These are phyloP conservation scores for Epichloe typhina DNA, from an alignment of 2,329 filamentous ascomycete species.

Conservation along the genomic window DNA sequence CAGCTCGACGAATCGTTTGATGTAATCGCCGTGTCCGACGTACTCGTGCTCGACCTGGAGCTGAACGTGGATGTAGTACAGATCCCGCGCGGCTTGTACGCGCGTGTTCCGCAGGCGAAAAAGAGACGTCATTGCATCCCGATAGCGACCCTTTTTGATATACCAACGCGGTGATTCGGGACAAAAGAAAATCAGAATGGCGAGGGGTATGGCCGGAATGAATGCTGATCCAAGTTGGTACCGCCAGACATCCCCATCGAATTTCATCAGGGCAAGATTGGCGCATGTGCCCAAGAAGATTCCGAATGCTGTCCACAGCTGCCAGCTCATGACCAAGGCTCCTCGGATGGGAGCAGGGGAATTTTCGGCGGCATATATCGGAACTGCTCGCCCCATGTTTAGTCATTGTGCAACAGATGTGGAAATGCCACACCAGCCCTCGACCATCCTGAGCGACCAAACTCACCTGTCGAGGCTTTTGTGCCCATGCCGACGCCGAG, in stretches of 20 bases:
- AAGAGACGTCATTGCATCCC: conserved; percentile 45
- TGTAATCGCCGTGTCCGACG: conserved; percentile 38
- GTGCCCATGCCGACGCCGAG: conserved; percentile 68
- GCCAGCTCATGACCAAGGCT: conserved; percentile 71
- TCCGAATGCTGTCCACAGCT: conserved; percentile 53
- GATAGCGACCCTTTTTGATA: conserved; percentile 52
- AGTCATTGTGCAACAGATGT: neutral
- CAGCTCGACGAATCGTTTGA: conserved; percentile 48
- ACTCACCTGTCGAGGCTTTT: conserved; percentile 47
- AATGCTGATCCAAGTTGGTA: conserved; percentile 53
- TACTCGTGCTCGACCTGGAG: conserved; percentile 45
- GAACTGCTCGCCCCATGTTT: conserved; percentile 29
- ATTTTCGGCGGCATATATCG: conserved; percentile 65
- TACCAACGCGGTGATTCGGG: conserved; percentile 54
- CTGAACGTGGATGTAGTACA: conserved; percentile 53
- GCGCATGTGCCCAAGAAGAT: conserved; percentile 48
- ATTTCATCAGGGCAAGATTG: conserved; percentile 35
- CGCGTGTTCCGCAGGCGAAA: conserved; percentile 37
- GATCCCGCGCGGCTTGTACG: conserved; percentile 45
- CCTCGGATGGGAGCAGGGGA: conserved; percentile 57
- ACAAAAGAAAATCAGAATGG: conserved; percentile 49
- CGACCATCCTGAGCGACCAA: no score
- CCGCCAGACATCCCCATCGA: conserved; percentile 37
- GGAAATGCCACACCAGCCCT: neutral
- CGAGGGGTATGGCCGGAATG: conserved; percentile 42